A percentile compares a stretch with the other conserved stretches of the same genome.
Conservation (phyloP, 192 early-diverging fungal genomes). For the Martensiomyces pterosporus region DNA sequence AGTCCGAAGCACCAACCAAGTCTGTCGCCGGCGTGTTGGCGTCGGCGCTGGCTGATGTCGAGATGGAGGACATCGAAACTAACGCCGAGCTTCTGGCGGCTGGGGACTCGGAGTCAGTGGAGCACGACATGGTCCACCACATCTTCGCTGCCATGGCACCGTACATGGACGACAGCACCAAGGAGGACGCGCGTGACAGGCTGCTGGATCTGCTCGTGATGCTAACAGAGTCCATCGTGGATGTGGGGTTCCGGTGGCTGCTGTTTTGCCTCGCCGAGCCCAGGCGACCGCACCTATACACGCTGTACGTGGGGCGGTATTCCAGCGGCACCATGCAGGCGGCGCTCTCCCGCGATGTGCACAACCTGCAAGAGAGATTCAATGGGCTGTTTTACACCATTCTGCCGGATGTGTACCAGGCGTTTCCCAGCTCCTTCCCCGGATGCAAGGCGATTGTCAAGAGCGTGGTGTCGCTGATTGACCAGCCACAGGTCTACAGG, state of each 20-base stretch:
- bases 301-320: constrained; percentile 15
- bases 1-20: constrained; percentile 44
- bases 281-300: constrained; percentile 1
- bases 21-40: constrained; percentile 45
- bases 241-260: constrained; percentile 39
- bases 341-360: constrained; percentile 44
- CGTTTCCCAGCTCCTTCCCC: constrained; percentile 33
- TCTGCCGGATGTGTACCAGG: constrained; percentile 29
- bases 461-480: constrained; percentile 42
- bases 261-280: constrained; percentile 4
- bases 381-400: constrained; percentile 35
- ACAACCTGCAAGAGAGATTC: constrained; percentile 49
- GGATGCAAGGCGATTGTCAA: constrained; percentile 32
- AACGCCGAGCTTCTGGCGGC: constrained; percentile 26
- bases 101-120: constrained; percentile 11
- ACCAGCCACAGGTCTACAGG: constrained; percentile 51
- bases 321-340: constrained; percentile 19
- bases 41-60: constrained; percentile 18
- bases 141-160: constrained; percentile 3
- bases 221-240: constrained; percentile 21
- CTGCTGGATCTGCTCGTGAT: constrained; percentile 24
- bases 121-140: constrained; percentile 26
- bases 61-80: constrained; percentile 49
- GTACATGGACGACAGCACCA: constrained; percentile 1
- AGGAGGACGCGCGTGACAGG: not conserved